Conservation (phyloP, 177 flowering plant genomes). For the Telopea speciosissima region DNA sequence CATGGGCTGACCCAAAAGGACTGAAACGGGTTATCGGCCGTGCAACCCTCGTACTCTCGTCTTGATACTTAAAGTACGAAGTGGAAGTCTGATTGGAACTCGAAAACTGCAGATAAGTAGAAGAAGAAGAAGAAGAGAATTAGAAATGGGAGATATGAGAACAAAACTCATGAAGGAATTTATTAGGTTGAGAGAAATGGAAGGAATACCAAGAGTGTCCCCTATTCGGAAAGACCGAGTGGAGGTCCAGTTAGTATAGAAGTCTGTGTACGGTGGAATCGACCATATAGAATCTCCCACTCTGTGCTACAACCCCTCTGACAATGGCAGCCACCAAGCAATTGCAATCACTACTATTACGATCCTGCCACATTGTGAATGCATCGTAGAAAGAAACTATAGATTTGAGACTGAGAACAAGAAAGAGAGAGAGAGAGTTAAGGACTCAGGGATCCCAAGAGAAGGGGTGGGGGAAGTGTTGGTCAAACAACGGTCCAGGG, state of each 20-base stretch:
- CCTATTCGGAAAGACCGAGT: constrained; percentile 25
- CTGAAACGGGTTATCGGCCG: constrained; percentile 21
- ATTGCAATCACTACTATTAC: not conserved
- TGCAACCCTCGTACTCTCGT: constrained; percentile 36
- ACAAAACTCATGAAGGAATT: not conserved
- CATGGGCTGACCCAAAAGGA: constrained; percentile 27
- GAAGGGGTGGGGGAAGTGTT: no score
- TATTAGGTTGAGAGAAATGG: not conserved
- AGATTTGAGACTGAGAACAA: no score
- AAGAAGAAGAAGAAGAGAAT: not conserved
- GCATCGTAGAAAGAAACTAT: not conserved
- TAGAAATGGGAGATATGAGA: not conserved
- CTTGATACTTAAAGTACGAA: constrained; percentile 39
- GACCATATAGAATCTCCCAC: constrained; percentile 42
- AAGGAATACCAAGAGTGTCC: constrained; percentile 36
- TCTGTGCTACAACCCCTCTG: constrained; percentile 5
- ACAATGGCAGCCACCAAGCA: not conserved
- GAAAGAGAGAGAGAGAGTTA: no score
- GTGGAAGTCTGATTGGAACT: constrained; percentile 32
- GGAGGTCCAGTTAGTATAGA: constrained; percentile 39
- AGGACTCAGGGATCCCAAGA: no score
- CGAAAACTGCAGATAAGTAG: constrained; percentile 28
- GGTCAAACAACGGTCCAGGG: no score
- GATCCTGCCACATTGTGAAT: not conserved
- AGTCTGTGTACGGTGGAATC: constrained; percentile 30